These are phyloP conservation scores for Medicago ruthenica DNA, from an alignment of 306 rosid genomes.

Conservation along the genomic window DNA sequence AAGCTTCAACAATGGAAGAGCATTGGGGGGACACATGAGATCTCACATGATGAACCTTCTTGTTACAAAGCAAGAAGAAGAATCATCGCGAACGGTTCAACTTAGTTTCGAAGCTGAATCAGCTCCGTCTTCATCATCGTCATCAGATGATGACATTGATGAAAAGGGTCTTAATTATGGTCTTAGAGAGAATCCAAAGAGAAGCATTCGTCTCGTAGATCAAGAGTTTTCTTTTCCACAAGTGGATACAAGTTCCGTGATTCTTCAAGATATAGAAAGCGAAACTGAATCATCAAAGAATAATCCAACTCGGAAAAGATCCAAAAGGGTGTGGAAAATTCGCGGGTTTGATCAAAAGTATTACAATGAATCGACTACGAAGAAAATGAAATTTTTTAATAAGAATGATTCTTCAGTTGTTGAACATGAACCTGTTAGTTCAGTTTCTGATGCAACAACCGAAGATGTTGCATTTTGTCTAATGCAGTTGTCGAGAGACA, in stretches of 20 bases:
- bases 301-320: slow-evolving; percentile 66
- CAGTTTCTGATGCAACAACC: slow-evolving; percentile 73
- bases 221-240: slow-evolving; percentile 65
- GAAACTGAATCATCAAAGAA: slow-evolving; percentile 88
- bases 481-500: slow-evolving; percentile 86
- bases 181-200: slow-evolving; percentile 78
- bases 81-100: slow-evolving; percentile 6
- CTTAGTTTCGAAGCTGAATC: slow-evolving; percentile 63
- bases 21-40: slow-evolving; percentile 99
- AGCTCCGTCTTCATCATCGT: slow-evolving; percentile 53
- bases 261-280: slow-evolving; percentile 89
- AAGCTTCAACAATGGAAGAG: slow-evolving; percentile 88
- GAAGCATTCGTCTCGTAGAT: slow-evolving; percentile 70
- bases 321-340: slow-evolving; percentile 66
- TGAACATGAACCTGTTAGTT: slow-evolving; percentile 71
- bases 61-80: slow-evolving; percentile 46
- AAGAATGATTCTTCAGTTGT: slow-evolving; percentile 54
- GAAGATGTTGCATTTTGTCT: slow-evolving; percentile 87
- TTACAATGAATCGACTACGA: slow-evolving; percentile 12
- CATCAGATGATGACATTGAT: slow-evolving; percentile 39
- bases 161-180: slow-evolving; percentile 52
- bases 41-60: slow-evolving; percentile 89
- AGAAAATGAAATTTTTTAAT: slow-evolving; percentile 40
- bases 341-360: slow-evolving; percentile 13
- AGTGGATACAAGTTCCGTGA: slow-evolving; percentile 51